Evolutionary conservation across 2,329 filamentous ascomycete genomes (phyloP).

Genomic region (Stachybotrys echinatus): DNA sequence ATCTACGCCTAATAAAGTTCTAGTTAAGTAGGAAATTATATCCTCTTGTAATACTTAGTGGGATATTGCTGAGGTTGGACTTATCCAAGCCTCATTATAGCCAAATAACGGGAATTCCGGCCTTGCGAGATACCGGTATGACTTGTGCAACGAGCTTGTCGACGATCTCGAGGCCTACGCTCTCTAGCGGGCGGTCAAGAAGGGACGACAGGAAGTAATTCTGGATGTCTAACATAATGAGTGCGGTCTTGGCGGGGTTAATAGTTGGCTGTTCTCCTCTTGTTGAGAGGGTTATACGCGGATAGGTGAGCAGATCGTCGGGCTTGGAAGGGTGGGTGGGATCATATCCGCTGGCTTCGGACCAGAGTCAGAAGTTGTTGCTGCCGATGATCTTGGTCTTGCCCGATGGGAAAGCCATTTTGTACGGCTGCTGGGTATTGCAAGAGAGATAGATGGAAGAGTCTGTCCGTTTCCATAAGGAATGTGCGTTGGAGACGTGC

Average conservation of each 20-base stretch:
- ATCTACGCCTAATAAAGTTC: not conserved
- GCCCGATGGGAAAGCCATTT: no score
- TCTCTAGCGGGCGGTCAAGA: slow-evolving; percentile 9
- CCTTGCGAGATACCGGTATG: slow-evolving; percentile 4
- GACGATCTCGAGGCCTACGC: not conserved
- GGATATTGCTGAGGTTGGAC: slow-evolving; percentile 42
- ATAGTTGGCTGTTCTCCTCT: slow-evolving; percentile 14
- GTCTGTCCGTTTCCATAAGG: no score
- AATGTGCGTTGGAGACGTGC: no score
- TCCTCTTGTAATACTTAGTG: slow-evolving; percentile 39
- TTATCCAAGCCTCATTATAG: slow-evolving; percentile 53
- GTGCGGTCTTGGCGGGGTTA: slow-evolving; percentile 32
- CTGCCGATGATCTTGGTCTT: not conserved
- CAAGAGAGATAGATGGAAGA: no score
- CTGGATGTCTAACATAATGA: slow-evolving; percentile 48
- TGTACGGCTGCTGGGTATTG: no score
- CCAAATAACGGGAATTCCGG: slow-evolving; percentile 36
- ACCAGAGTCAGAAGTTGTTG: slow-evolving; percentile 1
- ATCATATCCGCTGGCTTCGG: not conserved
- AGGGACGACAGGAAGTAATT: slow-evolving; percentile 39
- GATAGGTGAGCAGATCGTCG: not conserved
- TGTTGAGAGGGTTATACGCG: not conserved
- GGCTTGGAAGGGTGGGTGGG: not conserved
- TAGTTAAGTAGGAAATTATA: not conserved
- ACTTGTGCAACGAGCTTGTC: not conserved